Evolutionary conservation across 495 filamentous ascomycete species (phyloP).

Genomic region (Penicillium argentinense): DNA sequence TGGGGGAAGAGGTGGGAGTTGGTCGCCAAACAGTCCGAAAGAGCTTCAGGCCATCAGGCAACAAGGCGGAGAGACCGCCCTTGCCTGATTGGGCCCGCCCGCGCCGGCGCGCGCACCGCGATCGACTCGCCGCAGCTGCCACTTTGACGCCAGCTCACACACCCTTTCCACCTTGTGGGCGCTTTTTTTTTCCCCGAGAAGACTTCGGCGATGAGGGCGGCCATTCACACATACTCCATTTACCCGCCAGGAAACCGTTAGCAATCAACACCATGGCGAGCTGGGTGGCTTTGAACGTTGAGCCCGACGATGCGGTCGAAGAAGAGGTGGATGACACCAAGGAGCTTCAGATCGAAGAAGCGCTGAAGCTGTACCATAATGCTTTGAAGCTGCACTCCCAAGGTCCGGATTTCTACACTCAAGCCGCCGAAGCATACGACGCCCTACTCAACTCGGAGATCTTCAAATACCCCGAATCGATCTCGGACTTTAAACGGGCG

Average conservation of each 20-base stretch:
- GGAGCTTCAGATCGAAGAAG: slow-evolving; percentile 96
- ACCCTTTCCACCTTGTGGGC: not conserved
- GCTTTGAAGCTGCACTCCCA: slow-evolving; percentile 91
- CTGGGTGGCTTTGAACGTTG: slow-evolving; percentile 86
- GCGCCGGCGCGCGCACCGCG: slow-evolving; percentile 32
- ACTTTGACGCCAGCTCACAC: not conserved
- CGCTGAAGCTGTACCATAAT: slow-evolving; percentile 89
- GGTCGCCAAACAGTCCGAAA: slow-evolving; percentile 15
- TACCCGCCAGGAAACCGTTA: slow-evolving; percentile 4
- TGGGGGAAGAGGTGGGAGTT: slow-evolving; percentile 15
- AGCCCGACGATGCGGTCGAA: slow-evolving; percentile 84
- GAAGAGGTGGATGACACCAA: slow-evolving; percentile 93
- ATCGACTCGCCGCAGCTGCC: not conserved
- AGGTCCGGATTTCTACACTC: slow-evolving; percentile 69
- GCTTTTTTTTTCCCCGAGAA: not conserved
- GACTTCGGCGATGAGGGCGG: slow-evolving; percentile 19
- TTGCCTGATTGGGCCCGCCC: slow-evolving; percentile 34
- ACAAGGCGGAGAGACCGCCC: slow-evolving; percentile 26
- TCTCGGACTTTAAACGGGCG: slow-evolving; percentile 71
- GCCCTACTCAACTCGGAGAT: slow-evolving; percentile 88
- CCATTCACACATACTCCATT: not conserved
- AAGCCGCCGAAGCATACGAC: slow-evolving; percentile 81
- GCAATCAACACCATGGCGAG: slow-evolving; percentile 41
- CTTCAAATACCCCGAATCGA: slow-evolving; percentile 83
- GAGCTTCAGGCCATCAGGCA: slow-evolving; percentile 29